Conservation (phyloP, 2,329 filamentous ascomycete species). For the Epichloe coenophiala region DNA sequence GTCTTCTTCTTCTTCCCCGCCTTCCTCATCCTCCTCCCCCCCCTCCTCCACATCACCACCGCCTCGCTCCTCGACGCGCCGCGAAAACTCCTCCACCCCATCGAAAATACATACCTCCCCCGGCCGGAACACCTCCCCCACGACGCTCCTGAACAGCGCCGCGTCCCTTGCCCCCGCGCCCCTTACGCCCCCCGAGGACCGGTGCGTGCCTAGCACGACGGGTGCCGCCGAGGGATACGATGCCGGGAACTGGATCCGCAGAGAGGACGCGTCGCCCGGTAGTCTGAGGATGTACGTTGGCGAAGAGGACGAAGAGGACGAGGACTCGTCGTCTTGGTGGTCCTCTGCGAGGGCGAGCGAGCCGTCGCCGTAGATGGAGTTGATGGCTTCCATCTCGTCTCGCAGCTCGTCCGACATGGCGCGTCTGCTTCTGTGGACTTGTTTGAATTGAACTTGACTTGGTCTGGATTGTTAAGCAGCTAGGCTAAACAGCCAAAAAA, state of each 20-base stretch:
- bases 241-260: slow-evolving; percentile 54
- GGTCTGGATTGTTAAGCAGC: too few relatives aligned
- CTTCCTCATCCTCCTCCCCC: slow-evolving; percentile 1
- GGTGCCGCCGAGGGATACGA: slow-evolving; percentile 67
- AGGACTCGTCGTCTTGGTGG: slow-evolving; percentile 13
- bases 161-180: slow-evolving; percentile 61
- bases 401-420: slow-evolving; percentile 44
- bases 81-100: slow-evolving; percentile 61
- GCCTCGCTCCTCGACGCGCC: slow-evolving; percentile 21
- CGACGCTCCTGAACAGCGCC: slow-evolving; percentile 51
- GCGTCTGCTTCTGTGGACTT: too few relatives aligned
- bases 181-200: slow-evolving; percentile 59
- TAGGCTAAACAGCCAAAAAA: too few relatives aligned
- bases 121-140: slow-evolving; percentile 55
- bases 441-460: too few relatives aligned
- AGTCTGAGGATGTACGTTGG: slow-evolving; percentile 49
- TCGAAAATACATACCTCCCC: slow-evolving; percentile 88
- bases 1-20: too few relatives aligned
- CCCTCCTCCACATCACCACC: slow-evolving; percentile 35
- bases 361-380: slow-evolving; percentile 67
- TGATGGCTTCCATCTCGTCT: slow-evolving; percentile 70
- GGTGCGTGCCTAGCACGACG: slow-evolving; percentile 62
- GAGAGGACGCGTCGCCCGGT: slow-evolving; percentile 45
- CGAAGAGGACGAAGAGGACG: not conserved
- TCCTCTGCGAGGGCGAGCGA: slow-evolving; percentile 36